Percentiles rank a stretch among this genome's conserved stretches.
Evolutionary conservation across 345 rosid genomes (phyloP).

Genomic region (Litchi chinensis): DNA sequence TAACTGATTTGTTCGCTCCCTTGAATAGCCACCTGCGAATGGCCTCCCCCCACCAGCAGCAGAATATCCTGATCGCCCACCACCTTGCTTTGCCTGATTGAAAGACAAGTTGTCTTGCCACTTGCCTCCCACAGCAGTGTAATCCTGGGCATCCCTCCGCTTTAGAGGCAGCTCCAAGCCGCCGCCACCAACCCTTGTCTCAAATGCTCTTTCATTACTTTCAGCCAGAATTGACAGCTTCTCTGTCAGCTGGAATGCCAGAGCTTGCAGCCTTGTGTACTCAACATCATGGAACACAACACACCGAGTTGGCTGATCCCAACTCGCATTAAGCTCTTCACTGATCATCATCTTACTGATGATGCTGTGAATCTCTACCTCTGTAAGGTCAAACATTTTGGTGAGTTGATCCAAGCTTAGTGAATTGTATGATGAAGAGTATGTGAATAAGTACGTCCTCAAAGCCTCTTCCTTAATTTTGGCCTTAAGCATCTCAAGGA

Average conservation of each 20-base stretch:
- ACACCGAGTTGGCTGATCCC: conserved; percentile 89
- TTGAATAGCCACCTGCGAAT: conserved; percentile 45
- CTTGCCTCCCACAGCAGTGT: conserved; percentile 47
- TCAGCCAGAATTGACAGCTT: conserved; percentile 70
- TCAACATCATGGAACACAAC: conserved; percentile 69
- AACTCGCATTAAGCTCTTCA: conserved; percentile 74
- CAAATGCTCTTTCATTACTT: conserved; percentile 81
- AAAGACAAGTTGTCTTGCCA: conserved; percentile 65
- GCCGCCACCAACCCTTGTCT: conserved; percentile 67
- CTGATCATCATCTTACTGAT: conserved; percentile 89
- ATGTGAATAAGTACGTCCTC: conserved; percentile 75
- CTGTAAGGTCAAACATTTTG: conserved; percentile 78
- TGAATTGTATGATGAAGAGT: conserved; percentile 60
- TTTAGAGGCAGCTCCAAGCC: conserved; percentile 64
- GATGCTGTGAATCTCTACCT: conserved; percentile 54
- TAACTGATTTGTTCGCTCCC: conserved; percentile 36
- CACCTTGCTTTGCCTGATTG: conserved; percentile 65
- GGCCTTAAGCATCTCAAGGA: conserved; percentile 72
- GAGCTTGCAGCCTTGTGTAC: conserved; percentile 67
- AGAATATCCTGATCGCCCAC: conserved; percentile 43
- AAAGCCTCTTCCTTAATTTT: conserved; percentile 90
- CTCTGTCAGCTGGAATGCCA: conserved; percentile 84
- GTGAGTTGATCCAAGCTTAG: conserved; percentile 68
- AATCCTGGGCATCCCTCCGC: conserved; percentile 73
- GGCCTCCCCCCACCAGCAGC: conserved; percentile 45